Evolutionary conservation across 257 asterid species (phyloP), one percentile per base, ranked within the genome.

Genomic region (Scutellaria minor): DNA sequence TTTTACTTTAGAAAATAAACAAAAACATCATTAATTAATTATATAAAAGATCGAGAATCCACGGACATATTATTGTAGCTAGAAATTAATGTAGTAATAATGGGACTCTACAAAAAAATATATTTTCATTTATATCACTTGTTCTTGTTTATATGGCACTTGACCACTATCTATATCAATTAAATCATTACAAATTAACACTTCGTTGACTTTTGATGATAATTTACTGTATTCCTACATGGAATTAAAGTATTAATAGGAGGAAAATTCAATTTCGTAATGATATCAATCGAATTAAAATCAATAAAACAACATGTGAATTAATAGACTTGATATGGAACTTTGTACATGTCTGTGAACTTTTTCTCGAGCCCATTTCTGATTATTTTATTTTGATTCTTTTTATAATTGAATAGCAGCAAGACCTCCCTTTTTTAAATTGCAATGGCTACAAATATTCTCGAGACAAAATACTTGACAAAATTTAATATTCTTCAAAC

Each of bases 311-410:
- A 2, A 31, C 37, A 31, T 31, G 37, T 31, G 37, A 31, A 31
- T 18, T 37, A 55, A 44, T 37, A 52, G 27, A 63, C 68, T 18
- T 22, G 46, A 31, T 2, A 31, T 31, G 37, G 37, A 5, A 31
- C 37, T 2, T 31, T 31, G 4, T 31, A 31, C 37, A 2, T 31
- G 37, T 31, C 37, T 60, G n/a, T 69, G 80, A 70, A 70, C 48
- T 24, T 41, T 72, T 78, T 71, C 85, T 80, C 83, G 83, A 83
- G 83, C 83, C 87, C 83, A 80, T 75, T 66, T 83, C 61, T 24
- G 0, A 39, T 60, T 65, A 54, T 72, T 56, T 62, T 14, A 47
- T 24, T 54, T 62, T 14, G 14, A 54, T 48, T 31, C 1, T 61
- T 53, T 66, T 6, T 41, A 56, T 69, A 71, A n/a, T 44, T 31